These are phyloP conservation scores for Leccinum barrowsii DNA, from an alignment of 768 basidiomycete genomes.

Conservation along the genomic window DNA sequence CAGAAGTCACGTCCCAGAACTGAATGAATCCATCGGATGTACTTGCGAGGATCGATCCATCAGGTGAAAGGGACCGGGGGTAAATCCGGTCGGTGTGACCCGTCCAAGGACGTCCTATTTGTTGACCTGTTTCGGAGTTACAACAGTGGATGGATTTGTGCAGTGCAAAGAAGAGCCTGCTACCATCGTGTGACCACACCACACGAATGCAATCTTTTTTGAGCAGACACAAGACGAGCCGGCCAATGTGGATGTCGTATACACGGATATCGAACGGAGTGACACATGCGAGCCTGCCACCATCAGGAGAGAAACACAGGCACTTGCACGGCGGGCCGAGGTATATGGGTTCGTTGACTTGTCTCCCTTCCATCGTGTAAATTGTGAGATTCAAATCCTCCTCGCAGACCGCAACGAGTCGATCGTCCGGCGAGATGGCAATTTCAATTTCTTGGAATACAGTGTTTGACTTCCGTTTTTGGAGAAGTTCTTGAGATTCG, in stretches of 20 bases:
- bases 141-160: not conserved
- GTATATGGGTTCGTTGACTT: not conserved
- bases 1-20: not conserved
- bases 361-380: not conserved
- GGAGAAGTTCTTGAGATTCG: not conserved
- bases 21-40: not conserved
- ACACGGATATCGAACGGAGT: not conserved
- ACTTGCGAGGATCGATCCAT: not conserved
- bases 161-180: not conserved
- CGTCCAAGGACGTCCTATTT: not conserved
- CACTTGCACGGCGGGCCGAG: accelerated
- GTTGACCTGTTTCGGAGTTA: not conserved
- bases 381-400: not conserved
- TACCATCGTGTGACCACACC: not conserved
- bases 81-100: not conserved
- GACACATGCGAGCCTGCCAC: not conserved
- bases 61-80: not conserved
- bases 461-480: too few species aligned
- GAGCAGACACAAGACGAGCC: not conserved
- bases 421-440: not conserved
- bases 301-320: not conserved
- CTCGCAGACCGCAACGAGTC: not conserved
- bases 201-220: not conserved
- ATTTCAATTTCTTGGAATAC: not conserved
- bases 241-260: not conserved